A percentile compares a stretch with the other conserved stretches of the same genome.
These are phyloP conservation scores for Psophocarpus tetragonolobus DNA, from an alignment of 306 rosid species.

Conservation along the genomic window DNA sequence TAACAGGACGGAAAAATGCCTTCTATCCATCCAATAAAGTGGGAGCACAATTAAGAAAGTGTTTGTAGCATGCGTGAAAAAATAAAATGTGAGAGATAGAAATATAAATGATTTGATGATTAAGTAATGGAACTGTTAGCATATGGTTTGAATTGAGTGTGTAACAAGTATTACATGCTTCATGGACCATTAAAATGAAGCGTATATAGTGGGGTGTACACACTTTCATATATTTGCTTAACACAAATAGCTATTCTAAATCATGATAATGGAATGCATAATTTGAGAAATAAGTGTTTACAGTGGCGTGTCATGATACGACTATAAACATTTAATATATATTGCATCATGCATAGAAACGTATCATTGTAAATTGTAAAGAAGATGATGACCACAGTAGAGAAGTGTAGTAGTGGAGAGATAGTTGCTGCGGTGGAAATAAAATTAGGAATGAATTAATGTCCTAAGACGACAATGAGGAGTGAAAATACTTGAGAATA, in stretches of 20 bases:
- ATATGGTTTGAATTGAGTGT: background rate
- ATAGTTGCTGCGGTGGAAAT: background rate
- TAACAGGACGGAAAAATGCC: background rate
- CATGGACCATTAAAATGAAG: background rate
- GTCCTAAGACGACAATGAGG: background rate
- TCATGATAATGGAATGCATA: background rate
- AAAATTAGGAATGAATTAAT: background rate
- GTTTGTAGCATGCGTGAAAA: background rate
- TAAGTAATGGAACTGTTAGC: background rate
- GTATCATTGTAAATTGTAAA: background rate
- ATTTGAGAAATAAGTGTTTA: background rate
- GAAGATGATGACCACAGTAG: constrained; percentile 12
- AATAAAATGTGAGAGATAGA: background rate
- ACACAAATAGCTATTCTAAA: background rate
- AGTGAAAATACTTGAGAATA: background rate
- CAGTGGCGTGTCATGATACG: background rate
- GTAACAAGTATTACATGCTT: background rate
- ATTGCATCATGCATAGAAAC: background rate
- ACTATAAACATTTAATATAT: background rate
- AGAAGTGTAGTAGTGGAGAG: background rate
- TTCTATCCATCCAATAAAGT: background rate
- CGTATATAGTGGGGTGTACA: background rate
- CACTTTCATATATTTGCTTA: background rate
- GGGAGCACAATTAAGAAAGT: background rate
- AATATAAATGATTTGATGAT: background rate